Evolutionary conservation across 192 early-diverging fungal species (phyloP).

Genomic region (Spizellomyces sp.): DNA sequence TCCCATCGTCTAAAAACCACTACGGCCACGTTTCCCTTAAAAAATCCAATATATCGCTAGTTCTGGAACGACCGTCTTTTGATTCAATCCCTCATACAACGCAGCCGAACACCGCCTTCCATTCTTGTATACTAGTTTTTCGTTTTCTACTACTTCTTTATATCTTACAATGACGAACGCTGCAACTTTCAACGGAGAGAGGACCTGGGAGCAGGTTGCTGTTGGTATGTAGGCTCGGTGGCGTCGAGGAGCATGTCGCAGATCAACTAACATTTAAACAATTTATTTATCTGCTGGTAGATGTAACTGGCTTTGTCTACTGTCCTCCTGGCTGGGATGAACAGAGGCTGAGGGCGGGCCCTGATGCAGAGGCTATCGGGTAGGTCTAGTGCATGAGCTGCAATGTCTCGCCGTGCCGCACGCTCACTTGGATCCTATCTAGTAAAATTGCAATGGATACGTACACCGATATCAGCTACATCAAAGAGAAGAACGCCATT

Average conservation of each 20-base stretch:
- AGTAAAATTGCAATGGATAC: constrained; percentile 58
- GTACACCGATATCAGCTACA: constrained; percentile 59
- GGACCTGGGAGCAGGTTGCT: constrained; percentile 33
- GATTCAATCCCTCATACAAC: too few species aligned
- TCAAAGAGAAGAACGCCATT: constrained; percentile 63
- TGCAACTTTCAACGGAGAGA: constrained; percentile 13
- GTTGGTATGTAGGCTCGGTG: constrained; percentile 15
- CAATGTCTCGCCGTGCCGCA: background rate
- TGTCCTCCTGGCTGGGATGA: constrained; percentile 57
- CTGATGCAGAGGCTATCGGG: constrained; percentile 54
- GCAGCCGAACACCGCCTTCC: too few species aligned
- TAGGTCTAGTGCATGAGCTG: constrained; percentile 9
- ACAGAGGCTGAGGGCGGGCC: constrained; percentile 41
- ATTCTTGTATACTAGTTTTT: too few species aligned
- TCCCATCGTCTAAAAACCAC: too few species aligned
- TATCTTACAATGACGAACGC: constrained; percentile 5
- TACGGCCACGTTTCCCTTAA: too few species aligned
- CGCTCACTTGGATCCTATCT: background rate
- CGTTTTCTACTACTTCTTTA: too few species aligned
- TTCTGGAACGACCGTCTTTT: too few species aligned
- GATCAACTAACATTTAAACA: too few species aligned
- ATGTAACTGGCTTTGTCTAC: constrained; percentile 53
- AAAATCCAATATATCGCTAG: too few species aligned
- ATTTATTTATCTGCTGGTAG: background rate
- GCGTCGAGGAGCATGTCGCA: too few species aligned